Conservation (phyloP, 768 basidiomycete genomes). For the Arthromyces matolae region DNA sequence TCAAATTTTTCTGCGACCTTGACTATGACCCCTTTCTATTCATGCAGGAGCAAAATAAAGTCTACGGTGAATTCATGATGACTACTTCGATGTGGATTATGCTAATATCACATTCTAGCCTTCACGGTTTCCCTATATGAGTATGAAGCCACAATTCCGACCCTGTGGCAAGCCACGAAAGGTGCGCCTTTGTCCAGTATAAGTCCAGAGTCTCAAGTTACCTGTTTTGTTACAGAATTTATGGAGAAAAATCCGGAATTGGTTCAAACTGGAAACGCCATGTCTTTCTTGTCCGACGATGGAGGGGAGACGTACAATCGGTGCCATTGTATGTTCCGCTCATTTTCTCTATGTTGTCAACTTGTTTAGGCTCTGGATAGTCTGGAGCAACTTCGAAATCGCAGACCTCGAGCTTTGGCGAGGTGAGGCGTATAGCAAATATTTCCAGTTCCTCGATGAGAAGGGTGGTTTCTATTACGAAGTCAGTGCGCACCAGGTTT, state of each 20-base stretch:
- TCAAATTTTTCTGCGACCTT: conserved; percentile 85
- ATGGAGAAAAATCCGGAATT: conserved; percentile 57
- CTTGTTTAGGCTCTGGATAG: conserved; percentile 31
- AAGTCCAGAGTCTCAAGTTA: not conserved
- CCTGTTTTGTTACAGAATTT: conserved; percentile 56
- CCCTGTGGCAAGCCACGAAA: conserved; percentile 78
- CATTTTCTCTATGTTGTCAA: not conserved
- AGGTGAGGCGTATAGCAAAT: conserved; percentile 74
- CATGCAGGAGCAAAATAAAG: conserved; percentile 83
- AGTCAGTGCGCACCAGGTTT: conserved; percentile 30
- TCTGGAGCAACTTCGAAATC: conserved; percentile 96
- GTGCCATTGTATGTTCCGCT: conserved; percentile 58
- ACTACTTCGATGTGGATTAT: too few species aligned
- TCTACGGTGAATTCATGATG: conserved; percentile 55
- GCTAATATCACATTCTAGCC: conserved; percentile 34
- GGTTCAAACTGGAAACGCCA: conserved; percentile 66
- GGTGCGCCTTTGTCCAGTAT: conserved; percentile 31
- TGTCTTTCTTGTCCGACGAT: conserved; percentile 79
- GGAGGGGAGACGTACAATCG: conserved; percentile 69
- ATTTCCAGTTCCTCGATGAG: conserved; percentile 77
- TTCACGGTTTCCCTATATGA: conserved; percentile 85
- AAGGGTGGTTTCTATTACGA: conserved; percentile 90
- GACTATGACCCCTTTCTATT: conserved; percentile 84
- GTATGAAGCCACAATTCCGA: conserved; percentile 81
- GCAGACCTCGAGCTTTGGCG: conserved; percentile 83